Conservation (phyloP, 768 basidiomycete species). For the Calocybe cyanea region DNA sequence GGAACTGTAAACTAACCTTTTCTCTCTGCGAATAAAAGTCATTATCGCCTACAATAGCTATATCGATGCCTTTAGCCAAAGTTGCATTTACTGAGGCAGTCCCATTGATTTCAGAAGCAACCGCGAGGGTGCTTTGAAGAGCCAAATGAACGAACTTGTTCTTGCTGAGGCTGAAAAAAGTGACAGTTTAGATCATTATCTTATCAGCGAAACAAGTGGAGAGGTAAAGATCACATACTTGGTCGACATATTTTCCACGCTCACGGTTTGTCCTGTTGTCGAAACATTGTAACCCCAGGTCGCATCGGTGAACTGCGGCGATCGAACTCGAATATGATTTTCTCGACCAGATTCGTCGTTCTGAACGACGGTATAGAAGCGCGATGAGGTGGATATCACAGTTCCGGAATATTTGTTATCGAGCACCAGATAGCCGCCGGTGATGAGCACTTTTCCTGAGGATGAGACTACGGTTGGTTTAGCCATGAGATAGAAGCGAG, state of each 20-base stretch:
- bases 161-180: constrained; percentile 38
- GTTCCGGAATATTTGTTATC: constrained; percentile 82
- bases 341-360: constrained; percentile 26
- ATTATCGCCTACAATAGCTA: constrained; percentile 88
- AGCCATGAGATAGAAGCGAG: constrained; percentile 31
- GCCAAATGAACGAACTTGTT: constrained; percentile 96
- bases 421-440: constrained; percentile 96
- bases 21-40: constrained; percentile 96
- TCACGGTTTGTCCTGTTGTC: constrained; percentile 28
- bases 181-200: constrained; percentile 3
- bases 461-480: constrained; percentile 75
- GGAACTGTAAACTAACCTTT: constrained; percentile 47
- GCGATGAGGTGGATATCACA: constrained; percentile 88
- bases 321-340: constrained; percentile 65
- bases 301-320: constrained; percentile 87
- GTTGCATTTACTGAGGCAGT: constrained; percentile 33
- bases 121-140: constrained; percentile 68
- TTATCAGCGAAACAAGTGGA: constrained; percentile 4
- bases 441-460: constrained; percentile 92
- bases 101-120: constrained; percentile 60
- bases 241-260: constrained; percentile 29
- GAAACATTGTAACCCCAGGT: constrained; percentile 68
- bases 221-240: constrained; percentile 33
- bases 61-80: constrained; percentile 58
- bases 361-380: constrained; percentile 83